Evolutionary conservation across 2,329 filamentous ascomycete genomes (phyloP).

Genomic region (Torrubiella hemipterigena): DNA sequence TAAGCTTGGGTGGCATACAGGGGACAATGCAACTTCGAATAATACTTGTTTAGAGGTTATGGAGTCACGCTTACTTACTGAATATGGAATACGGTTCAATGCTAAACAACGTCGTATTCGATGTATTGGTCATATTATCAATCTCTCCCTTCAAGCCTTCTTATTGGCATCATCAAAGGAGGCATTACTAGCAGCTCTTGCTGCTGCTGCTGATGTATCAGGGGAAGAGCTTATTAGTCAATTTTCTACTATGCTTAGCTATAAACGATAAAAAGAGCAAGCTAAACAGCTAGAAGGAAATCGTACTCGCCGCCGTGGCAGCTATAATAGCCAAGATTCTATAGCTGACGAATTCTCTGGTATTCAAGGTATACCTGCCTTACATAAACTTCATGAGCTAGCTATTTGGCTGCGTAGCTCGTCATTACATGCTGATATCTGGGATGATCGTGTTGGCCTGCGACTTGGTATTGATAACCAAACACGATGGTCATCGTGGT

Average conservation of each 20-base stretch:
- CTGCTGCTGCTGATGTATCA: not conserved
- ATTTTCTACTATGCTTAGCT: not conserved
- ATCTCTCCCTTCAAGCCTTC: no score
- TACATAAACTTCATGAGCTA: no score
- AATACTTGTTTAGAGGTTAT: not conserved
- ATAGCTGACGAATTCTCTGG: not conserved
- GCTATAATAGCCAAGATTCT: not conserved
- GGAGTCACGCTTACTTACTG: slow-evolving; percentile 1
- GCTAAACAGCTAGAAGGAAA: not conserved
- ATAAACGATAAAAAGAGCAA: not conserved
- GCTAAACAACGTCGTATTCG: not conserved
- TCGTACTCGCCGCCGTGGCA: no score
- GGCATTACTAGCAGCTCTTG: no score
- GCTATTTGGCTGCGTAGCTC: no score
- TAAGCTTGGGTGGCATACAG: not conserved
- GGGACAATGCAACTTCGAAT: not conserved
- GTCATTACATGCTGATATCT: no score
- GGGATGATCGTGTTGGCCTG: no score
- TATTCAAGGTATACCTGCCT: no score
- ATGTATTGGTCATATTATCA: not conserved
- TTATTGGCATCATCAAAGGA: no score
- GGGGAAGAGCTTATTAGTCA: not conserved
- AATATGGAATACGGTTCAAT: not conserved
- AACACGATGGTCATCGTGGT: no score
- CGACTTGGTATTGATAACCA: no score